phyloP scores from a whole-genome alignment of 1,139 yeast genomes.

The Saccharomyces pastorianus region DNA sequence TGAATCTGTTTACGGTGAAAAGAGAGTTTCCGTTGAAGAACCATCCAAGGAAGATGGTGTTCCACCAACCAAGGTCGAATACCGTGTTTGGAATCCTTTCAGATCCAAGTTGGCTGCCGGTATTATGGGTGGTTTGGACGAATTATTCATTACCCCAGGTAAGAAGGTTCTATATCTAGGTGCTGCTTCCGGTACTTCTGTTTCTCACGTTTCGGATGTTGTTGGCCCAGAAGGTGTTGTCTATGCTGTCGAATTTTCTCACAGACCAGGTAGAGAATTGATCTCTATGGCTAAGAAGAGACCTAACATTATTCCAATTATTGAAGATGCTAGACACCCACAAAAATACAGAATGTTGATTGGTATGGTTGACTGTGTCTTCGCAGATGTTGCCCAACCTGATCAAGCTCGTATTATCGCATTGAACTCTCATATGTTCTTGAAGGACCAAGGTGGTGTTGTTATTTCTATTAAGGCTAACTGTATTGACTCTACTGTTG shows the following conservation, averaged over 20 bases:
- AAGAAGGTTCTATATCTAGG: constrained; percentile 95
- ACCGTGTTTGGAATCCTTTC: constrained; percentile 99
- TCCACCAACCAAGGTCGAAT: constrained; percentile 91
- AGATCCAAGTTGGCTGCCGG: constrained; percentile 99
- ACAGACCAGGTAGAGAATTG: constrained; percentile 98
- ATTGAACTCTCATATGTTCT: constrained; percentile 92
- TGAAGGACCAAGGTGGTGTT: constrained; percentile 97
- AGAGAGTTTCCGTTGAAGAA: constrained; percentile 88
- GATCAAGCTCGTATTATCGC: constrained; percentile 99
- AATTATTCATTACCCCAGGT: constrained; percentile 95
- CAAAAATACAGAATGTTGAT: constrained; percentile 98
- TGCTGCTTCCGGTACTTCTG: constrained; percentile 99
- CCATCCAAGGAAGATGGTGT: constrained; percentile 79
- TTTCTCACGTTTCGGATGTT: constrained; percentile 94
- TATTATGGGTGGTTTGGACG: constrained; percentile 99
- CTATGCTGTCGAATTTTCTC: constrained; percentile 97
- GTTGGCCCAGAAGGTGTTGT: constrained; percentile 99
- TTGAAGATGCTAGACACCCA: constrained; percentile 99
- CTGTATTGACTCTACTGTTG: constrained; percentile 99
- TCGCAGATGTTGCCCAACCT: constrained; percentile 99
- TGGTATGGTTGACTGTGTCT: constrained; percentile 97
- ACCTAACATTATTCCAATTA: constrained; percentile 96
- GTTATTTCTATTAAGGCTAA: constrained; percentile 97
- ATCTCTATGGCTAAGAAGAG: constrained; percentile 99
- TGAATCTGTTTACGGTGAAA: constrained; percentile 96